These are phyloP conservation scores for Allium fistulosum DNA, from an alignment of 106 monocot genomes.

Conservation along the genomic window DNA sequence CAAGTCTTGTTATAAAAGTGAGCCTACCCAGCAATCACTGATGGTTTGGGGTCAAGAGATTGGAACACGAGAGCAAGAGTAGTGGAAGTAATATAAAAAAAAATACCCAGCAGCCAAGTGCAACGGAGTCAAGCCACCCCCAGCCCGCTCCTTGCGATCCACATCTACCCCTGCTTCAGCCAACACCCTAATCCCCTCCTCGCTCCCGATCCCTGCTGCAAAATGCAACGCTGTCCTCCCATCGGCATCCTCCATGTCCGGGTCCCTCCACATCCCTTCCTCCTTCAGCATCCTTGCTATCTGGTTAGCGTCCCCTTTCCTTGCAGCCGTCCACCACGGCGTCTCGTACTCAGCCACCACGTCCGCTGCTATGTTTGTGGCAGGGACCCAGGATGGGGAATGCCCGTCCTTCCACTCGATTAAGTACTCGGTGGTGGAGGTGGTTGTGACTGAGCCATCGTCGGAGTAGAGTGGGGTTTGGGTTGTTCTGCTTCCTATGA, in stretches of 20 bases:
- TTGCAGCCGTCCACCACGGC: conserved; percentile 86
- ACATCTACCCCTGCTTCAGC: conserved; percentile 35
- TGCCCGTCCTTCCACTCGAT: conserved; percentile 84
- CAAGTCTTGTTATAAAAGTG: too few species aligned
- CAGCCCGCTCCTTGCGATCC: conserved; percentile 30
- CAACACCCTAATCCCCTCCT: conserved; percentile 31
- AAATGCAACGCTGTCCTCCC: conserved; percentile 79
- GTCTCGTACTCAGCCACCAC: conserved; percentile 86
- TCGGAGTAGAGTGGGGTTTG: conserved; percentile 17
- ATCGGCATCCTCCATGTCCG: conserved; percentile 56
- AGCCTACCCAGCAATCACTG: too few species aligned
- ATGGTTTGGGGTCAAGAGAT: too few species aligned
- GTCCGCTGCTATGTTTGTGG: conserved; percentile 56
- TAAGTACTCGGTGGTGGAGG: conserved; percentile 47
- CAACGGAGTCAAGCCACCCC: conserved; percentile 70
- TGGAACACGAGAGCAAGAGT: too few species aligned
- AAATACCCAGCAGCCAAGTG: conserved; percentile 64
- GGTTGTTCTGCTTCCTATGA: conserved; percentile 64
- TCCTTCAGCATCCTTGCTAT: conserved; percentile 43
- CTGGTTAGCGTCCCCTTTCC: conserved; percentile 53
- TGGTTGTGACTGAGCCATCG: conserved; percentile 26
- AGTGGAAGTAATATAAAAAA: neutral
- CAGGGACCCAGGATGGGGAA: conserved; percentile 54
- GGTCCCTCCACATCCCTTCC: conserved; percentile 33
- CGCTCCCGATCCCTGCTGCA: conserved; percentile 67